Evolutionary conservation across 257 asterid species (phyloP).

Genomic region (Ajuga chamaepitys): DNA sequence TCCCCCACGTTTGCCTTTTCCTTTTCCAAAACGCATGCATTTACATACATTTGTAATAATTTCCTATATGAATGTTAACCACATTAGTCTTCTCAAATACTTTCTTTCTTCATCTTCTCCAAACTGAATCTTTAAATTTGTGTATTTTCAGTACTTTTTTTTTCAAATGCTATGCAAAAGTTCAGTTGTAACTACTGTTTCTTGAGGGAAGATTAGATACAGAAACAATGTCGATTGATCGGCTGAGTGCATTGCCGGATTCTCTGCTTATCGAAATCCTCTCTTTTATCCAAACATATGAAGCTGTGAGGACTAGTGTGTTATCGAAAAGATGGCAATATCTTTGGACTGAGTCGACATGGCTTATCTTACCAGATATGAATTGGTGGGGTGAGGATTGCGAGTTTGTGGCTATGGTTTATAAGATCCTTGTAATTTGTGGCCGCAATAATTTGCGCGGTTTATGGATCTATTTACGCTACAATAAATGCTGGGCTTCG

Average conservation of each 20-base stretch:
- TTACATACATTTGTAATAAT: too few relatives aligned
- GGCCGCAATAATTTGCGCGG: neutral
- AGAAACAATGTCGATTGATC: neutral
- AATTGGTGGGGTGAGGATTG: neutral
- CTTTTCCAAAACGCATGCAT: too few relatives aligned
- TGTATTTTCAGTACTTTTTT: too few relatives aligned
- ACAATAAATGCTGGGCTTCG: neutral
- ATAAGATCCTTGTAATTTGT: neutral
- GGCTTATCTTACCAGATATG: neutral
- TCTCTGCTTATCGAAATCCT: neutral
- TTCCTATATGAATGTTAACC: too few relatives aligned
- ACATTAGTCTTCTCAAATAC: too few relatives aligned
- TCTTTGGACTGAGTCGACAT: conserved; percentile 1
- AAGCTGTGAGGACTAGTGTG: neutral
- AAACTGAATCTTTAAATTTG: too few relatives aligned
- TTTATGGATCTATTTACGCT: neutral
- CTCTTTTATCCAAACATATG: neutral
- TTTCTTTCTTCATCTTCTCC: too few relatives aligned
- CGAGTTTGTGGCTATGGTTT: neutral
- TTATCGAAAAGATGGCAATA: conserved; percentile 9
- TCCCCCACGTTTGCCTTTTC: too few relatives aligned
- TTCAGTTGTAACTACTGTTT: too few relatives aligned
- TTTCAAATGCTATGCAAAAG: too few relatives aligned
- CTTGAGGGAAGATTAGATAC: too few relatives aligned
- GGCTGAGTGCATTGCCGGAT: too few relatives aligned